A percentile compares a stretch with the other conserved stretches of the same genome.
phyloP scores from a whole-genome alignment of 2,329 filamentous ascomycete species.

The Ophiostoma novo-ulmi region DNA sequence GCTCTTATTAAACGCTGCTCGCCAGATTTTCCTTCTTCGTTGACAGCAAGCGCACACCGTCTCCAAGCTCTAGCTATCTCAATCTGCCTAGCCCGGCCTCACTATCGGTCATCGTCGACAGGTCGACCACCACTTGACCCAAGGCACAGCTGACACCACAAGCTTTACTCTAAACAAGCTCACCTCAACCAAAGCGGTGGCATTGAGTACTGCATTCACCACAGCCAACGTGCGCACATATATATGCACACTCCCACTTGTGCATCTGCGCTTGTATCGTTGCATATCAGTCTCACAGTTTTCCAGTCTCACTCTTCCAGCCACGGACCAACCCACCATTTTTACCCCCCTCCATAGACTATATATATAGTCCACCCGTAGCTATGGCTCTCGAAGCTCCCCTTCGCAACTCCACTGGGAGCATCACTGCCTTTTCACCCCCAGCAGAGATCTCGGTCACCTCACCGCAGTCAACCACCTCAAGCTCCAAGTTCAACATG shows the following conservation, averaged over 20 bases:
- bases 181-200: neutral
- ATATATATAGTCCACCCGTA: slow-evolving; percentile 13
- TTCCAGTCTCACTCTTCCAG: neutral
- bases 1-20: neutral
- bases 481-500: slow-evolving; percentile 46
- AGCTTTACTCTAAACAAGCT: neutral
- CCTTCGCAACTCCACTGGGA: slow-evolving; percentile 57
- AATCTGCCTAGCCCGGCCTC: slow-evolving; percentile 17
- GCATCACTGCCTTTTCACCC: slow-evolving; percentile 49
- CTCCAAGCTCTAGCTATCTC: neutral
- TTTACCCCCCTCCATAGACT: neutral
- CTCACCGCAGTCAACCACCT: slow-evolving; percentile 48
- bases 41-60: neutral
- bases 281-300: neutral
- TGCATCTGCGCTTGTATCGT: neutral
- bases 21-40: neutral
- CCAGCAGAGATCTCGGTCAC: slow-evolving; percentile 52
- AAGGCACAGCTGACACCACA: neutral
- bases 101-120: slow-evolving; percentile 11
- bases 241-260: slow-evolving; percentile 3
- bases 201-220: neutral
- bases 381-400: slow-evolving; percentile 59
- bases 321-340: neutral
- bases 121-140: neutral
- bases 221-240: neutral